Base-by-base conservation (phyloP, 2,329 filamentous ascomycete species). In the Aotearoamyces nothofagi region DNA sequence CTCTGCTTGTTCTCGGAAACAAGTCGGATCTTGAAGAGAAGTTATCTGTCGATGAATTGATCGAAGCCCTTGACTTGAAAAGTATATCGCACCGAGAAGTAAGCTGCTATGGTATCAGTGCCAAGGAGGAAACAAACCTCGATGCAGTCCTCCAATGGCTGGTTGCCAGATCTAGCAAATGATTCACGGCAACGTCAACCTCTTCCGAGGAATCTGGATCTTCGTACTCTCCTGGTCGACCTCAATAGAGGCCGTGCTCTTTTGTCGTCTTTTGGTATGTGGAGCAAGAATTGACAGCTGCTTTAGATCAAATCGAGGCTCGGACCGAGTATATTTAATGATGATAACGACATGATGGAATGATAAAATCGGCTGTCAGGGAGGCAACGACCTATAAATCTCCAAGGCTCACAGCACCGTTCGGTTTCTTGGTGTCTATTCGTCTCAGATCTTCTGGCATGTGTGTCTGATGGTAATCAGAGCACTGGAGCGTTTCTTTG, bases 81-180 rank as follows among this genome's bases (percentile, higher is more conserved):
- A 73, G 71, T 42, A 84, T 98, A 52, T 79, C 76, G 35, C 78
- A 83, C 46, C 81, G 90, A 31, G 90, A 98, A 55, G 87, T 98
- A 43, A 93, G 83, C 58, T 96, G 90, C 59, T 98, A 98, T 55
- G 87, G 87, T 37, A 94, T 98, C 58, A 94, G 86, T 53, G 90
- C 87, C 36, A 96, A 96, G 56, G 87, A 96, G 53, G 90, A 98
- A 59, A 98, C 87, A 33, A 98, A 98, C 57, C 72, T 98, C 40
- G 87, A 98, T 50, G 90, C 87, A 5, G 90, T 98, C 29, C 64
- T 98, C 45, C 81, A 93, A 52, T 98, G 90, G 81, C 63, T 98
- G 52, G 87, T 98, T 54, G 87, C 84, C 42, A 79, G 81, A 53
- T 78, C 84, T 38, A 82, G 66, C 50, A 76, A 76, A 57, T 84